Base-by-base conservation (phyloP, 768 basidiomycete species). In the Leccinum subtestaceum region DNA sequence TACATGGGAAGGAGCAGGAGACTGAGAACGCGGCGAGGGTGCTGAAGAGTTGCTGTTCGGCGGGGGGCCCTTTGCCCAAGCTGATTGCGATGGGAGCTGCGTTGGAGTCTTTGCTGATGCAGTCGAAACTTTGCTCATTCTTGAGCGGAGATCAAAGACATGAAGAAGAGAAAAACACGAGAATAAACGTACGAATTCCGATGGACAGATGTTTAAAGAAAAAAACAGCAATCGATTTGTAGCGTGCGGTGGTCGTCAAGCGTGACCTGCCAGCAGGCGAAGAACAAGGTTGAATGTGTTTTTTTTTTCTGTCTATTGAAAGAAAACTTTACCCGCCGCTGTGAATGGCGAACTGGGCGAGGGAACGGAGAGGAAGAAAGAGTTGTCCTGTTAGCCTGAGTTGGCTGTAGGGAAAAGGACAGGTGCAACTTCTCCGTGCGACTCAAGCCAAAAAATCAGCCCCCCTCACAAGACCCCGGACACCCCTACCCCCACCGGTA, bases 111-210 rank as follows among this genome's bases (percentile, higher is more conserved):
- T 88, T 78, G 78, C 79, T 75, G 88, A 78, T 75, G 84, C 80
- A 75, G 87, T 83, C 66, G 89, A 86, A 78, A 84, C 84, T 87
- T 88, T 94, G 91, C 91, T 95, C 93, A 95, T 95, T 92, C 90
- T 92, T 64, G 9, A 32, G 43, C 38, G 8, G 17, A 17, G 7
- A 17, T 17, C 6, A 40, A 17, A 40, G 7, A 40, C 17, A 10
- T n/a, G 9, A 40, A 40, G 1, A 2, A 40, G 1, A 40, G 38
- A 40, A 40, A 12, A 50, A 32, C 11, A 67, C 68, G 56, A 67
- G 2, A 36, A 43, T 62, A 65, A 60, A 78, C 77, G 72, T 65
- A 76, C 74, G 77, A 76, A 76, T 78, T 76, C 74, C 66, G 72
- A 65, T 68, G 71, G 68, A 71, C 70, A 67, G 71, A 74, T 78